Evolutionary conservation across 2,329 filamentous ascomycete genomes (phyloP).

Genomic region (Colletotrichum gloeosporioides): DNA sequence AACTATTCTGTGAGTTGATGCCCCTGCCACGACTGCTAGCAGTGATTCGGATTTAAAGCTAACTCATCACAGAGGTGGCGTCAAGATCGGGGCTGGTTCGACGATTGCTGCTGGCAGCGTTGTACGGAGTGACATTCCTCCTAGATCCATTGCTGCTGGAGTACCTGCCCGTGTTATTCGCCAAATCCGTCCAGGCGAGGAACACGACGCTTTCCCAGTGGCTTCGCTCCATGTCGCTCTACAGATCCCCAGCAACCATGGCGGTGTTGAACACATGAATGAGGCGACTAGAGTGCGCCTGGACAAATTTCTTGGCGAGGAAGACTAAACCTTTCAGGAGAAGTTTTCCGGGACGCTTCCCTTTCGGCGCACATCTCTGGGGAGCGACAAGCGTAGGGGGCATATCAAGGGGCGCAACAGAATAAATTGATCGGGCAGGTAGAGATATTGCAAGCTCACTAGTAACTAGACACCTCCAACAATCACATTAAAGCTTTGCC

Average conservation of each 20-base stretch:
- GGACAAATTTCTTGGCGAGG: background rate
- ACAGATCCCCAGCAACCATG: background rate
- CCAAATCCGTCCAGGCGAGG: background rate
- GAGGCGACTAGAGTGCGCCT: background rate
- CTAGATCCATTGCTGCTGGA: constrained; percentile 30
- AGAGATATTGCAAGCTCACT: background rate
- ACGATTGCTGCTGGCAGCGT: constrained; percentile 34
- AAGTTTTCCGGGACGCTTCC: background rate
- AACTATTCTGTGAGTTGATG: constrained; percentile 34
- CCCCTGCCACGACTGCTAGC: background rate
- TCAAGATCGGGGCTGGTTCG: constrained; percentile 32
- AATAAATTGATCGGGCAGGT: background rate
- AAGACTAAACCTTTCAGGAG: background rate
- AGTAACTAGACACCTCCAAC: fast-evolving
- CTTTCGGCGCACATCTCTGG: background rate
- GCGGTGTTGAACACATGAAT: background rate
- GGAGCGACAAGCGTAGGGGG: background rate
- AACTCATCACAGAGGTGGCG: constrained; percentile 11
- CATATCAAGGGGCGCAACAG: background rate
- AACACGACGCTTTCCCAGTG: background rate
- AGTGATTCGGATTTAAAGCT: background rate
- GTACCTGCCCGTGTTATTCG: constrained; percentile 21
- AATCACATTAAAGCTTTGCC: constrained; percentile 34
- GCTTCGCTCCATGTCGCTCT: background rate
- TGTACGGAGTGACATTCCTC: constrained; percentile 30